Conservation (phyloP, 176 grass and related monocot genomes). For the Carex myosuroides region DNA sequence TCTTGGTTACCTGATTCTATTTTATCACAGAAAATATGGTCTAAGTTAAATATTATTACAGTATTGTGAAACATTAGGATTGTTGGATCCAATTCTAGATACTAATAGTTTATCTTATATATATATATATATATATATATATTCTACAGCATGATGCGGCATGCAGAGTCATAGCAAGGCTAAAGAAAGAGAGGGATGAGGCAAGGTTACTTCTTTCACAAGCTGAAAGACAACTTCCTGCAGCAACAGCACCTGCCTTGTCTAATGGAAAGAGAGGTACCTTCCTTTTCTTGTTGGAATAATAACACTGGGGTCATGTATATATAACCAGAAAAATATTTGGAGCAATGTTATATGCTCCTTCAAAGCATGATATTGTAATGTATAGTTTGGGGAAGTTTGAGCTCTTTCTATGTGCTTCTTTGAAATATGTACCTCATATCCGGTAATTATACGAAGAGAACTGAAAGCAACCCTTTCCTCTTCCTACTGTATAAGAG, state of each 20-base stretch:
- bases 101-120: not conserved
- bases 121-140: not conserved
- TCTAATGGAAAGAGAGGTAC: slow-evolving; percentile 90
- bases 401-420: slow-evolving; percentile 3
- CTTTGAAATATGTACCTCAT: not conserved
- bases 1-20: slow-evolving; percentile 9
- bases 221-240: slow-evolving; percentile 80
- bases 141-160: slow-evolving; percentile 89
- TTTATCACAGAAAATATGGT: not conserved
- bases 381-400: not conserved
- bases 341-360: not conserved
- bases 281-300: not conserved
- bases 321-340: slow-evolving; percentile 8
- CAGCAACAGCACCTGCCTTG: slow-evolving; percentile 35
- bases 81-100: slow-evolving; percentile 6
- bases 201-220: slow-evolving; percentile 82
- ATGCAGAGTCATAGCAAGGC: slow-evolving; percentile 96
- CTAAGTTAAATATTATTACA: not conserved
- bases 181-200: slow-evolving; percentile 99
- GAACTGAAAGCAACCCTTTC: not conserved
- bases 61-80: not conserved
- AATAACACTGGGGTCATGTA: not conserved
- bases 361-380: not conserved
- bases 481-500: not conserved
- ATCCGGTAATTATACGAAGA: not conserved